Evolutionary conservation across 306 rosid species (phyloP).

Genomic region (Vachellia pachyceras): DNA sequence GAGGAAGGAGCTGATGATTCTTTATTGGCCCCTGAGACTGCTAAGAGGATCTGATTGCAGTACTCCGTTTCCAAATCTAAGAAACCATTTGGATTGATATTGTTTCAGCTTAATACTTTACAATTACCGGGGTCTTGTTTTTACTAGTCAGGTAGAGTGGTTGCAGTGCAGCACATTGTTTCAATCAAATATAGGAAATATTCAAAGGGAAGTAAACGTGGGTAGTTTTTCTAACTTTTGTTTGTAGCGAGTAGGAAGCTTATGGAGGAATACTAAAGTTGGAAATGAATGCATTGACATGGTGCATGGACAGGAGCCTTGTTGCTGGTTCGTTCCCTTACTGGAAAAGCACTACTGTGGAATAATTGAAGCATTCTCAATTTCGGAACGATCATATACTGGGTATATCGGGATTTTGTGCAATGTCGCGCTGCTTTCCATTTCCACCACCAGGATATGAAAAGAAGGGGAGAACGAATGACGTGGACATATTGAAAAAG

Average conservation of each 20-base stretch:
- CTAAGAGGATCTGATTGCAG: conserved; percentile 51
- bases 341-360: conserved; percentile 59
- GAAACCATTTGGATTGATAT: conserved; percentile 55
- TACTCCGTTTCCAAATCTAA: conserved; percentile 52
- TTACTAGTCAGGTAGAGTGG: conserved; percentile 42
- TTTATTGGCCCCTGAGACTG: conserved; percentile 47
- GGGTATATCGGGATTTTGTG: conserved; percentile 64
- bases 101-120: conserved; percentile 45
- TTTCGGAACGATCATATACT: conserved; percentile 53
- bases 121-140: conserved; percentile 36
- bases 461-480: conserved; percentile 75
- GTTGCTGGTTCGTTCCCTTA: conserved; percentile 81
- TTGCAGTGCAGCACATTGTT: conserved; percentile 36
- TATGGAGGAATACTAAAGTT: conserved; percentile 67
- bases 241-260: conserved; percentile 53
- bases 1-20: conserved; percentile 51
- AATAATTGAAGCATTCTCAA: conserved; percentile 57
- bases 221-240: conserved; percentile 44
- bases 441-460: conserved; percentile 97
- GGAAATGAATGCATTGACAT: conserved; percentile 91
- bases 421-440: conserved; percentile 99
- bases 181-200: conserved; percentile 39
- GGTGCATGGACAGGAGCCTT: conserved; percentile 95
- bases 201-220: conserved; percentile 40
- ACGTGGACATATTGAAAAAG: conserved; percentile 69